Evolutionary conservation across 2,329 filamentous ascomycete genomes (phyloP), one percentile per base, ranked within the genome.

Genomic region (Cladophialophora carrionii): DNA sequence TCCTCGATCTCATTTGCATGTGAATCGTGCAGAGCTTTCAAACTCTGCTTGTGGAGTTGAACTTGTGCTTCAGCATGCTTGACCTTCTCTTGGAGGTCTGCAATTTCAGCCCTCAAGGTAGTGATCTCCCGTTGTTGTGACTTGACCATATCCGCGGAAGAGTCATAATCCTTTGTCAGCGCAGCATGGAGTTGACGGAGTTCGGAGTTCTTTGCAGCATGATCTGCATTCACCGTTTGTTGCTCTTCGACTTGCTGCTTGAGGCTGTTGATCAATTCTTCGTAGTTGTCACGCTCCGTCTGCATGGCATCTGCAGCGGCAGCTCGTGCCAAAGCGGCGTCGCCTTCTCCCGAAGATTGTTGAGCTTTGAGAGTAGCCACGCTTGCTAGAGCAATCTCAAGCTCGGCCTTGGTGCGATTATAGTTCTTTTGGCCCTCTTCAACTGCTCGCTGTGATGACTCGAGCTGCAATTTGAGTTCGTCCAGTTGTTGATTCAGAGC

Each of bases 231-330:
- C 43, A 90, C 85, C 3, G 84, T 80, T 78, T 90, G 93, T 78
- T 96, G 92, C 74, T 92, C 88, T 58, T 93, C 87, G 60, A 97
- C 88, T 74, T 96, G 89, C 65, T 79, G 83, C 68, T 90, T 89
- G 49, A 97, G 78, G 52, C 81, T 82, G 41, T 82, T 79, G 37
- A 90, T 79, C 55, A 88, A 78, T 41, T 84, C 81, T 64, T 88
- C 80, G 66, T 91, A 87, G 73, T 84, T 83, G 48, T 77, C 76
- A 41, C 84, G 79, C 65, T 86, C 84, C 61, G 76, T 78, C 32
- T 83, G 78, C 26, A 85, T 76, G 14, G 81, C 77, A 58, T 80
- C 78, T 10, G 82, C 79, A 22, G 80, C 65, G 8, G 71, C 73
- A 20, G 76, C 77, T 65, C 63, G 49, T 56, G 63, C 61, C 34